Conservation (phyloP, 2,329 filamentous ascomycete genomes). For the Intubia oerlemansii region DNA sequence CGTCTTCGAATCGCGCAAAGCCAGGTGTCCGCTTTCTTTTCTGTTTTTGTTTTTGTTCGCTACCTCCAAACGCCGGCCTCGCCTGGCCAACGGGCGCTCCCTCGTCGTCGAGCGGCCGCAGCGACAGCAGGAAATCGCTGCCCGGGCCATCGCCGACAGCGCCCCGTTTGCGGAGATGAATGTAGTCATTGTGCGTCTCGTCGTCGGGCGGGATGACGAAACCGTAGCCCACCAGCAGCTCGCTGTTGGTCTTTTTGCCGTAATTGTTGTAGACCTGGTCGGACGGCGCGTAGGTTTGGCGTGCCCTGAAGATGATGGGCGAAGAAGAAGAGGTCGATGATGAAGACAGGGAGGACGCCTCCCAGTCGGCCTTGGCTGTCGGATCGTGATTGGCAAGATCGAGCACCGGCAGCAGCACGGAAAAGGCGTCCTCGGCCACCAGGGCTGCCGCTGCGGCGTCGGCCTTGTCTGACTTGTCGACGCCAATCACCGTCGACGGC, state of each 20-base stretch:
- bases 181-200: slow-evolving; percentile 35
- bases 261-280: slow-evolving; percentile 50
- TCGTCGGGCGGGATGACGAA: slow-evolving; percentile 30
- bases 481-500: slow-evolving; percentile 30
- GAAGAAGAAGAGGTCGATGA: background rate
- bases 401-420: slow-evolving; percentile 46
- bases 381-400: slow-evolving; percentile 55
- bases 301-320: slow-evolving; percentile 19
- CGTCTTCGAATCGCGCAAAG: slow-evolving; percentile 21
- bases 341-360: background rate
- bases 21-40: too few species aligned
- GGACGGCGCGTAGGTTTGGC: slow-evolving; percentile 23
- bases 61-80: background rate
- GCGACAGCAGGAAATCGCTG: slow-evolving; percentile 28
- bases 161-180: slow-evolving; percentile 27
- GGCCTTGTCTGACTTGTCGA: slow-evolving; percentile 7
- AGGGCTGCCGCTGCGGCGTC: background rate
- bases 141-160: slow-evolving; percentile 1
- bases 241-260: slow-evolving; percentile 51
- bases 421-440: slow-evolving; percentile 33
- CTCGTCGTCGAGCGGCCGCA: slow-evolving; percentile 22
- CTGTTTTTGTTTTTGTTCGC: background rate
- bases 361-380: slow-evolving; percentile 36
- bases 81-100: background rate
- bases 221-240: slow-evolving; percentile 42